Evolutionary conservation across 345 rosid species (phyloP).

Genomic region (Arabidopsis suecica): DNA sequence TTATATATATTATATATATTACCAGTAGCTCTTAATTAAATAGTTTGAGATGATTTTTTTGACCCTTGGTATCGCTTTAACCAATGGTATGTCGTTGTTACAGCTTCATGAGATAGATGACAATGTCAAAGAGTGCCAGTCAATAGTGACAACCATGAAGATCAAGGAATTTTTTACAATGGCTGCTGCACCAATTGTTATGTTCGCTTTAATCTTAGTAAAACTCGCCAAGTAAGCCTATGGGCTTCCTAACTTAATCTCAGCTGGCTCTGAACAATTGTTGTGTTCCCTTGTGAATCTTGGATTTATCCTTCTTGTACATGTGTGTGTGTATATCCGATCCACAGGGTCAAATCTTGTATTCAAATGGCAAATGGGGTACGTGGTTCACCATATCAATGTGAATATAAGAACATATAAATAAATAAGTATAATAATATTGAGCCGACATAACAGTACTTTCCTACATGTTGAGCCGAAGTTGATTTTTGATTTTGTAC

Average conservation of each 20-base stretch:
- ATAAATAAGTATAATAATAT: neutral
- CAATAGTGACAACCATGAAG: neutral
- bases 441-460: conserved; percentile 21
- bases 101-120: neutral
- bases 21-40: neutral
- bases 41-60: neutral
- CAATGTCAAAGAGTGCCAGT: neutral
- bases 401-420: conserved; percentile 2
- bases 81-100: neutral
- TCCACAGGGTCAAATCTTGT: neutral
- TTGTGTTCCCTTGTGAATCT: neutral
- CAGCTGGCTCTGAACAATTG: neutral
- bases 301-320: neutral
- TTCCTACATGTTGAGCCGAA: neutral
- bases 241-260: neutral
- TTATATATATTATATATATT: too few species aligned
- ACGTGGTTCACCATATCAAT: neutral
- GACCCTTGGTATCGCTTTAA: neutral
- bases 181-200: too few species aligned
- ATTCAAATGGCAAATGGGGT: neutral
- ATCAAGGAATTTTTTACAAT: neutral
- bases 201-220: too few species aligned
- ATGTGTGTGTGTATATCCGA: too few species aligned
- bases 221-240: neutral
- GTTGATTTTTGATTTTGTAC: conserved; percentile 1